Evolutionary conservation across 2,329 filamentous ascomycete species (phyloP), one percentile per base, ranked within the genome.

Genomic region (Ploettnerulaceae sp.): DNA sequence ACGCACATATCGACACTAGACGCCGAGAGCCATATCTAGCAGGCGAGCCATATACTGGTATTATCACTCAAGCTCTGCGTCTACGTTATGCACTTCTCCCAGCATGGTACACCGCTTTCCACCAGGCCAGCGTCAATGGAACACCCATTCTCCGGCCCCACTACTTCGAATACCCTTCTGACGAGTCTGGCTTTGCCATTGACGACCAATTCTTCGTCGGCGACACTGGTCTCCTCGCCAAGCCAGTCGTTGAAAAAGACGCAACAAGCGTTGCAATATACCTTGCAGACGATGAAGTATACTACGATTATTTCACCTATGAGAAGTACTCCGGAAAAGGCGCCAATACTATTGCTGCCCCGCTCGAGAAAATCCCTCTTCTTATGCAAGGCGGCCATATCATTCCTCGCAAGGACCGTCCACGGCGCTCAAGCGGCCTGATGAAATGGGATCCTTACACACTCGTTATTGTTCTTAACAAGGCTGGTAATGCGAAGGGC

Each of bases 371-470:
- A 59, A 86, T 95, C 14, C 91, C 93, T 0, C 69, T 98, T 11
- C 74, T 98, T 34, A 93, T 97, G 85, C 89, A 86, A 57, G 91
- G 89, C 36, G 93, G 93, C 1, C 87, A 97, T 65, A 84, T 98
- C 59, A 83, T 97, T 60, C 84, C 90, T 2, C 86, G 93, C 47
- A 88, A 91, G 55, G 93, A 98, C 61, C 81, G 83, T 18, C 89
- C 90, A 3, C 81, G 93, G 46, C 82, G 91, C 50, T 95, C 89
- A 48, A 86, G 81, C 48, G 82, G 86, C 15, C 74, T 96, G 35
- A 97, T 97, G 93, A 85, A 81, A 60, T 95, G 82, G 67, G 93
- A 98, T 65, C 90, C 94, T 31, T 95, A 95, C 71, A 98, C 93
- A 0, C 78, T 98, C 1, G 82, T 98, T 2, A 74, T 97, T 2